Evolutionary conservation across 371 early-diverging fungal genomes (phyloP), one percentile per base, ranked within the genome.

Genomic region (Furculomyces boomerangus): DNA sequence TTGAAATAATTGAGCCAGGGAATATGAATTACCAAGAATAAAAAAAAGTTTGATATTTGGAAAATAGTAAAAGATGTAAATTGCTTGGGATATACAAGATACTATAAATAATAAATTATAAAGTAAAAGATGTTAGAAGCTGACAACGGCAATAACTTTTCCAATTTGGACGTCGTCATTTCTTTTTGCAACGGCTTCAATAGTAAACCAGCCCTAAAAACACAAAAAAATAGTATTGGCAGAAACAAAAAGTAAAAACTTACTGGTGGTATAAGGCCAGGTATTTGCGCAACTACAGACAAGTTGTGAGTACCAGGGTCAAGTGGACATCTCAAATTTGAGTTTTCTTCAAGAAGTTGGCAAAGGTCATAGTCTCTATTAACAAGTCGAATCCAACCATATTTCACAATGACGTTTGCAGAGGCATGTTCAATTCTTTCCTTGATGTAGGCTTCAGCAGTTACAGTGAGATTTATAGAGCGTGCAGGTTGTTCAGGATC

Each of bases 351-450:
- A 8, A 53, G 50, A 52, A 63, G 67, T 52, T 63, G 41, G 53
- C 68, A 68, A 48, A 68, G n/a, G 29, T 68, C 64, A 37, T 68
- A 68, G 37, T 62, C 56, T 29, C 63, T 58, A 49, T 66, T 60
- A 31, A 67, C 48, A 43, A 68, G 43, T 5, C 64, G 60, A 14
- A 68, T 30, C 25, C 59, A 58, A 8, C 68, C 68, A 49, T 64
- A 68, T 39, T 60, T 68, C 26, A 67, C 68, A 37, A 55, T 59
- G 28, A 68, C 50, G 30, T 63, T 56, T 13, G 68, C 68, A 3
- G 68, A 66, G 18, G 68, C 68, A 20, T 55, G 14, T 3, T 57
- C 64, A 27, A 68, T 64, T 2, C 29, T 54, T 18, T 68, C 68
- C 49, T 68, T 68, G 39, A 68, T 56, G 26, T 54, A 43, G 0